Evolutionary conservation across 768 basidiomycete species (phyloP).

Genomic region (Xerocomellus intermedius): DNA sequence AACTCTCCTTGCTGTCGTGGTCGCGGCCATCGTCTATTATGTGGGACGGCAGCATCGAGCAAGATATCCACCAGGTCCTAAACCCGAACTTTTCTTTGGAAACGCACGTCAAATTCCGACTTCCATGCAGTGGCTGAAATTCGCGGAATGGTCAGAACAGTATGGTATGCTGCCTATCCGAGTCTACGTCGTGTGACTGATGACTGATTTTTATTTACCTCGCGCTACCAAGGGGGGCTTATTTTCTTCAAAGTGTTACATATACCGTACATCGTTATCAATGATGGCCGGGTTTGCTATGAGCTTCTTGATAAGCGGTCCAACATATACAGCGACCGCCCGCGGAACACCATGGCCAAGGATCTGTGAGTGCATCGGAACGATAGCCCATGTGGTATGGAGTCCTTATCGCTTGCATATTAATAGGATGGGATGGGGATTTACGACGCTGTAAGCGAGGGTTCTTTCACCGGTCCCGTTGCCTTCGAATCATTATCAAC

Average conservation of each 20-base stretch:
- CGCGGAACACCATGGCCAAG: background rate
- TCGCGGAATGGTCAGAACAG: background rate
- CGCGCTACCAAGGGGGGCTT: background rate
- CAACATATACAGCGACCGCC: slow-evolving; percentile 5
- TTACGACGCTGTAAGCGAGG: slow-evolving; percentile 1
- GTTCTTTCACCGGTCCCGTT: background rate
- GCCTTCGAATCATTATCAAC: background rate
- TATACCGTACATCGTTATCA: slow-evolving; percentile 2
- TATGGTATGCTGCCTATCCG: background rate
- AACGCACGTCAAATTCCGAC: slow-evolving; percentile 1
- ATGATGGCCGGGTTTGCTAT: background rate
- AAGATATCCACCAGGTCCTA: slow-evolving; percentile 5
- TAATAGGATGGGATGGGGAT: slow-evolving; percentile 5
- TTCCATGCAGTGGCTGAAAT: slow-evolving; percentile 5
- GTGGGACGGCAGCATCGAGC: background rate
- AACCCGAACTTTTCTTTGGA: slow-evolving; percentile 1
- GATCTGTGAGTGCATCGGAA: background rate
- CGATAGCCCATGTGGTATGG: background rate
- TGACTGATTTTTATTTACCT: background rate
- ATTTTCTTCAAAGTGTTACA: slow-evolving; percentile 7
- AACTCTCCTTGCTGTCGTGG: background rate
- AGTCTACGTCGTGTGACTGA: too few species aligned
- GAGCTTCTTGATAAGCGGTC: slow-evolving; percentile 6
- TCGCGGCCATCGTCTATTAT: background rate
- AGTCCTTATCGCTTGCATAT: background rate